Evolutionary conservation across 345 rosid genomes (phyloP).

Genomic region (Eucalyptus leucophloia): DNA sequence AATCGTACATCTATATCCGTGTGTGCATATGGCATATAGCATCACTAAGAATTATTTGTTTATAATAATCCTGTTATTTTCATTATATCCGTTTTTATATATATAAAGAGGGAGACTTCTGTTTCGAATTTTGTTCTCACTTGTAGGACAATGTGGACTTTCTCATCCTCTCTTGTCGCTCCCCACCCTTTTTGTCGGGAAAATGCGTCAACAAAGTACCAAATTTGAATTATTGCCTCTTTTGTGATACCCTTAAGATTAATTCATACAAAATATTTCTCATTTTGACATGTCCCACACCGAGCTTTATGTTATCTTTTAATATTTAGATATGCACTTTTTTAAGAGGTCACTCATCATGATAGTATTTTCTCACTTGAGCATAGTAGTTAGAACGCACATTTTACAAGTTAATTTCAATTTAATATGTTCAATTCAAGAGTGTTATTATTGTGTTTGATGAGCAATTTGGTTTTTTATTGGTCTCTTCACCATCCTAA

Average conservation of each 20-base stretch:
- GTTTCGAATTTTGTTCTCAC: background rate
- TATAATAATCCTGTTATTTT: background rate
- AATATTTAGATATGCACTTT: background rate
- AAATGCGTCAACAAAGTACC: background rate
- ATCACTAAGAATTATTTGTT: background rate
- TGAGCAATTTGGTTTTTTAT: no score
- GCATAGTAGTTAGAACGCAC: accelerated
- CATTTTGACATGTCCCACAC: background rate
- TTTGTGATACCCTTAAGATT: background rate
- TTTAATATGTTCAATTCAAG: no score
- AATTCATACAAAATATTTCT: background rate
- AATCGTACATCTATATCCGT: background rate
- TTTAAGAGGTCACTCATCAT: background rate
- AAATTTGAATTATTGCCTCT: background rate
- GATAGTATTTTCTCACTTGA: background rate
- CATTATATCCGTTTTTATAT: background rate
- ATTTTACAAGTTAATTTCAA: no score
- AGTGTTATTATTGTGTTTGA: no score
- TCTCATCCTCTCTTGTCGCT: background rate
- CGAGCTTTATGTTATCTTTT: no score
- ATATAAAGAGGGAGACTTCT: background rate
- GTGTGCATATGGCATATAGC: background rate
- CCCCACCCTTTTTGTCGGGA: background rate
- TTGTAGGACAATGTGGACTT: background rate
- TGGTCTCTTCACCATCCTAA: accelerated